phyloP scores from a whole-genome alignment of 805 yeast species.

The Blastobotrys muscicola region DNA sequence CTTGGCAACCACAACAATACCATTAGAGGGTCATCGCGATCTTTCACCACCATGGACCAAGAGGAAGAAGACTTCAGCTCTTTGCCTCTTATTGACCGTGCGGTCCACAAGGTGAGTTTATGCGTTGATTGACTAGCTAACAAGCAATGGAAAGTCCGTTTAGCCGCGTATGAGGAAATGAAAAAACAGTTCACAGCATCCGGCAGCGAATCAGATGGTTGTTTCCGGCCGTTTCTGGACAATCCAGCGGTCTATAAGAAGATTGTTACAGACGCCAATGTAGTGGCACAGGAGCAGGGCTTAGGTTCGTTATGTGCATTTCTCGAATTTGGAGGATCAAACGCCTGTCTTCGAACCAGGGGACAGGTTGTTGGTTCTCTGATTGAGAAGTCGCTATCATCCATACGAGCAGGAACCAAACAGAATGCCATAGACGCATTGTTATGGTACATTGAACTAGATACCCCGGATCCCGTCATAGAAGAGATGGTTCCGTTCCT shows the following conservation, averaged over 20 bases:
- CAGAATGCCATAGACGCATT: slow-evolving; percentile 54
- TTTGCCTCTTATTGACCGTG: slow-evolving; percentile 57
- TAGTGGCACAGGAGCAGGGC: slow-evolving; percentile 85
- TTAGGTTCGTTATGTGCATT: slow-evolving; percentile 45
- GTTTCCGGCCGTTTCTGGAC: slow-evolving; percentile 41
- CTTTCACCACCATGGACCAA: slow-evolving; percentile 1
- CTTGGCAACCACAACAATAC: not conserved
- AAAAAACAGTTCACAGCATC: slow-evolving; percentile 42
- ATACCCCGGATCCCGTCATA: slow-evolving; percentile 53
- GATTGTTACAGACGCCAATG: slow-evolving; percentile 70
- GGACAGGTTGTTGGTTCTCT: slow-evolving; percentile 28
- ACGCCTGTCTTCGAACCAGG: slow-evolving; percentile 29
- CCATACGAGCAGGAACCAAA: slow-evolving; percentile 68
- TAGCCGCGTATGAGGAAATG: slow-evolving; percentile 66
- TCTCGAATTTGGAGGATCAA: slow-evolving; percentile 47
- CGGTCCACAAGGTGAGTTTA: slow-evolving; percentile 49
- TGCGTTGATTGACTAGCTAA: not conserved
- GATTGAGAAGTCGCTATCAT: slow-evolving; percentile 74
- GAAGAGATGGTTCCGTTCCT: slow-evolving; percentile 58
- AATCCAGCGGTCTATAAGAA: slow-evolving; percentile 48
- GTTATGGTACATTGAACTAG: slow-evolving; percentile 53
- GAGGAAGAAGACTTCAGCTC: slow-evolving; percentile 18
- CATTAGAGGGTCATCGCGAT: not conserved
- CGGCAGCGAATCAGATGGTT: slow-evolving; percentile 44
- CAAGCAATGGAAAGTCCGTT: slow-evolving; percentile 74